Evolutionary conservation across 75 land plant genomes (phyloP).

Genomic region (Pseudotsuga menziesii): DNA sequence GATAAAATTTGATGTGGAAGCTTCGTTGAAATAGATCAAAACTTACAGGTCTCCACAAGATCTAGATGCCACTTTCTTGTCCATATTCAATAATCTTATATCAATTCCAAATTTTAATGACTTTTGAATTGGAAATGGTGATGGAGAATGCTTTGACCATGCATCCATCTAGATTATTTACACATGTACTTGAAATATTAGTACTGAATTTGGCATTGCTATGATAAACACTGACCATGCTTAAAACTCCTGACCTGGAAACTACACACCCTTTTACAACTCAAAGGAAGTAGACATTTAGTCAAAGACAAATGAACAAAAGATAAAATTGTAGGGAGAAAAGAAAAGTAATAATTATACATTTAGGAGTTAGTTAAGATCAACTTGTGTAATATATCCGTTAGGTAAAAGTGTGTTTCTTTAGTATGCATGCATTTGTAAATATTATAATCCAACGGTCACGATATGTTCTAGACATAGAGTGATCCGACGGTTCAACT

Average conservation of each 20-base stretch:
- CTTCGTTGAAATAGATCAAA: neutral
- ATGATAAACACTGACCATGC: neutral
- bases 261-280: neutral
- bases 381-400: too few relatives aligned
- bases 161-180: conserved; percentile 29
- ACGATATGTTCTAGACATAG: too few relatives aligned
- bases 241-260: neutral
- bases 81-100: conserved; percentile 55
- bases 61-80: conserved; percentile 76
- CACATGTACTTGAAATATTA: neutral
- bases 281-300: neutral
- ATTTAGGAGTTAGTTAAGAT: too few relatives aligned
- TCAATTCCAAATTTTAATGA: conserved; percentile 40
- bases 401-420: too few relatives aligned
- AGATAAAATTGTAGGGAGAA: too few relatives aligned
- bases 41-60: conserved; percentile 96
- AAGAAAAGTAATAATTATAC: neutral
- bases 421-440: too few relatives aligned
- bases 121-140: conserved; percentile 30
- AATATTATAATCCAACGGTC: too few relatives aligned
- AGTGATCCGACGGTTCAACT: too few relatives aligned
- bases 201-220: neutral
- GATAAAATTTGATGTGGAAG: neutral
- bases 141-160: conserved; percentile 49
- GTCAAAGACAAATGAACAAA: neutral